Base-by-base conservation (phyloP, 331 rosid genomes). In the Malus hybrid region DNA sequence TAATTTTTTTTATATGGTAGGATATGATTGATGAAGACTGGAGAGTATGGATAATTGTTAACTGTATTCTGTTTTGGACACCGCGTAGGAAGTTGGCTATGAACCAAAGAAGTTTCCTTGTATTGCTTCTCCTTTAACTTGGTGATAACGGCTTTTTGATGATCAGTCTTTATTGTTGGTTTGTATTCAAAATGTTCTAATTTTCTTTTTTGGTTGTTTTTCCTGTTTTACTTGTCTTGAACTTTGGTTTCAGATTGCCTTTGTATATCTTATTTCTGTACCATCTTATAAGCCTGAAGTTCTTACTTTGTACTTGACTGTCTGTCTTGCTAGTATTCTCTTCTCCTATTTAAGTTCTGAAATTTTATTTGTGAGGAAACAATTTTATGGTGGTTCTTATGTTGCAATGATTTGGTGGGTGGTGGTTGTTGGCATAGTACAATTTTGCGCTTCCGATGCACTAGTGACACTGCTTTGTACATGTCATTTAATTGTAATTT, bases 281-380 rank as follows among this genome's bases (percentile, higher is more conserved):
- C 55, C 57, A 85, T 94, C 87, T 52, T 90, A 84, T 63, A 88
- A 87, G 74, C 86, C 77, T 73, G 90, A 87, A 75, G 78, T 74
- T 84, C 85, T 73, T 81, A 68, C 65, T 75, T 78, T 81, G 85
- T 80, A 76, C 72, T 80, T 86, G 84, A 28, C 29, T 28, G 29
- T 28, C 29, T 28, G 29, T 63, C 20, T 58, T 5, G 22, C 19
- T 53, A 5, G 2, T 18, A 18, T 6, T 1, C 28, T 70, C 48
- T 42, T 4, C 48, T 42, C 3, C 48, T 42, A 42, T 42, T 42
- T 42, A 10, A 42, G 3, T 42, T 1, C 3, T 42, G 48, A 42
- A 42, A 42, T 42, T 42, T 42, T 42, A 4, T 42, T 10, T 42
- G 1, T 39, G 48, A 42, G 14, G 48, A 42, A 42, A 42, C 48